Evolutionary conservation across 306 rosid species (phyloP).

Genomic region (Myrica gale): DNA sequence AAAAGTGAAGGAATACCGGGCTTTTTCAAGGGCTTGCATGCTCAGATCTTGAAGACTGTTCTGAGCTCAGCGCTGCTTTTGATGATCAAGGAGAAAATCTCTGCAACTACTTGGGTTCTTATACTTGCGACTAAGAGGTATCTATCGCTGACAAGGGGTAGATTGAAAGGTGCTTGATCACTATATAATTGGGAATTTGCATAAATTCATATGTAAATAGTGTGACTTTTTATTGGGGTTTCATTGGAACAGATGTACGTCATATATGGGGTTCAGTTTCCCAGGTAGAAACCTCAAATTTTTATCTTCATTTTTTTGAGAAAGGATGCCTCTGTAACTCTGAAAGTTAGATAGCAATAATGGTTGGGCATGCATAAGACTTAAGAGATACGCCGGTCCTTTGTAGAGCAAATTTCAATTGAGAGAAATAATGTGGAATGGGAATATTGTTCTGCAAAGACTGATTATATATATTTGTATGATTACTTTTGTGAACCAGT

Average conservation of each 20-base stretch:
- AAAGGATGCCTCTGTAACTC: neutral
- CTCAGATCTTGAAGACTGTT: slow-evolving; percentile 96
- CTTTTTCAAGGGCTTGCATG: slow-evolving; percentile 89
- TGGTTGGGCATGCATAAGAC: neutral
- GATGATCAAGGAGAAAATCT: slow-evolving; percentile 97
- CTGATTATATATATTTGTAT: neutral
- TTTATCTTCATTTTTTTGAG: neutral
- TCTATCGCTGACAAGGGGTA: slow-evolving; percentile 56
- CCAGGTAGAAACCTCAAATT: slow-evolving; percentile 10
- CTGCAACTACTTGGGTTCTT: slow-evolving; percentile 83
- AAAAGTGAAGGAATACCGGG: slow-evolving; percentile 80
- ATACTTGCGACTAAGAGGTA: slow-evolving; percentile 73
- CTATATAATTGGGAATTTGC: neutral
- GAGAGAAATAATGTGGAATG: slow-evolving; percentile 17
- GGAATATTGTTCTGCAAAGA: slow-evolving; percentile 1
- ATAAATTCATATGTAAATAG: slow-evolving; percentile 16
- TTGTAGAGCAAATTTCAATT: neutral
- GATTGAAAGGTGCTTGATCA: slow-evolving; percentile 42
- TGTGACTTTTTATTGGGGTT: slow-evolving; percentile 4
- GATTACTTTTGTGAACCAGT: neutral
- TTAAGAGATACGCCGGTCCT: neutral
- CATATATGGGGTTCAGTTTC: slow-evolving; percentile 3
- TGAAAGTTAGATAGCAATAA: neutral
- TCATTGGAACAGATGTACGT: slow-evolving; percentile 9
- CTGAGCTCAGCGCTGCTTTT: slow-evolving; percentile 91